Evolutionary conservation across 2,329 filamentous ascomycete species (phyloP).

Genomic region (Aureobasidium sp.): DNA sequence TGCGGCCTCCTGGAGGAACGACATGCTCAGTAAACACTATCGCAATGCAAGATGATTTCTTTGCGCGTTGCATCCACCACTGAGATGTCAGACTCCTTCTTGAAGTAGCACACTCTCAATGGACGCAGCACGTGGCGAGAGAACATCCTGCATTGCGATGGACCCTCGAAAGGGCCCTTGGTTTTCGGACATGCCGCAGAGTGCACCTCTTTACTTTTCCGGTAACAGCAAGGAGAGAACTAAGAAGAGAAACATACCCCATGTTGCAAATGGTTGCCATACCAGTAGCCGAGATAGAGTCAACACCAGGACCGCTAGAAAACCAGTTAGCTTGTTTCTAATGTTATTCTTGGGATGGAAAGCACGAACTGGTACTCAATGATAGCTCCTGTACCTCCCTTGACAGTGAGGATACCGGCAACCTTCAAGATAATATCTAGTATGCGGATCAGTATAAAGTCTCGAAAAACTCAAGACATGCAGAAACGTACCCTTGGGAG

Average conservation of each 20-base stretch:
- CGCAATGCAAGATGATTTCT: neutral
- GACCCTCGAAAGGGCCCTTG: neutral
- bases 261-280: slow-evolving; percentile 59
- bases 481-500: slow-evolving; percentile 69
- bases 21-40: neutral
- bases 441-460: neutral
- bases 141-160: neutral
- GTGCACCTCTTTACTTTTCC: neutral
- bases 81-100: neutral
- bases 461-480: neutral
- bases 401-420: slow-evolving; percentile 92
- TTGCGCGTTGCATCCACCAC: neutral
- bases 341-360: slow-evolving; percentile 29
- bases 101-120: neutral
- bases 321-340: neutral
- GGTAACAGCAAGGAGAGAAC: neutral
- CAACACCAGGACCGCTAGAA: slow-evolving; percentile 56
- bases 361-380: slow-evolving; percentile 54
- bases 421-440: slow-evolving; percentile 94
- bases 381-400: slow-evolving; percentile 92
- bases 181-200: neutral
- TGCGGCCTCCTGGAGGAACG: neutral
- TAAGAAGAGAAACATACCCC: slow-evolving; percentile 30
- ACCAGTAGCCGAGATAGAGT: slow-evolving; percentile 71
- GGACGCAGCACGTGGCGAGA: neutral